These are phyloP conservation scores for Acacia concinna DNA, from an alignment of 331 rosid species.

Conservation along the genomic window DNA sequence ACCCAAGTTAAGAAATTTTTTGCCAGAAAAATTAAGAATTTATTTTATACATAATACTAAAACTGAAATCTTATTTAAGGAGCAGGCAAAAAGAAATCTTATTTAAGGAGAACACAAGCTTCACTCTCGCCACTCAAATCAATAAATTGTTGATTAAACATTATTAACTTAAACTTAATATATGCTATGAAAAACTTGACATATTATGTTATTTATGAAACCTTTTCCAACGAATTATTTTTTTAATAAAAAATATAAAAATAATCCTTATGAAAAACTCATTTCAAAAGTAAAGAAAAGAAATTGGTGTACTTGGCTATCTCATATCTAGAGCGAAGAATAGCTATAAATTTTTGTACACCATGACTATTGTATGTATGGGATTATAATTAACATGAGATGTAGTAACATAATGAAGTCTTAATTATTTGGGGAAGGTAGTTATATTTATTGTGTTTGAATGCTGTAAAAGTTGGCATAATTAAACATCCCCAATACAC, in stretches of 20 bases:
- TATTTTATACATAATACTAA: no score
- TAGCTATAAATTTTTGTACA: background rate
- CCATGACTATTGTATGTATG: background rate
- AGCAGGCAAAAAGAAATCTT: no score
- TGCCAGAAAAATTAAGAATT: no score
- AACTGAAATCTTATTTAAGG: no score
- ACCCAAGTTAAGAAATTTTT: no score
- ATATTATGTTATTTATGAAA: background rate
- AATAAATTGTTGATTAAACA: background rate
- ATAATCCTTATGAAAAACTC: background rate
- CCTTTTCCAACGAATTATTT: background rate
- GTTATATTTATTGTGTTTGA: background rate
- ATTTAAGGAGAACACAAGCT: background rate
- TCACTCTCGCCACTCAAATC: background rate
- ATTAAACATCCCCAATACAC: background rate
- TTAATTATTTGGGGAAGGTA: background rate
- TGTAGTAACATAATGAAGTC: background rate
- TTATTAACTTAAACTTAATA: background rate
- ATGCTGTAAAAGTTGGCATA: slow-evolving; percentile 33
- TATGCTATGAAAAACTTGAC: background rate
- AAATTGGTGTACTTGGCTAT: background rate
- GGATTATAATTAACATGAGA: background rate
- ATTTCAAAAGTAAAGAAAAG: background rate
- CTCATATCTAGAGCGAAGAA: background rate
- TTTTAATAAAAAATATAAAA: background rate